Evolutionary conservation across 345 rosid species (phyloP).

Genomic region (Raphanus sativus): DNA sequence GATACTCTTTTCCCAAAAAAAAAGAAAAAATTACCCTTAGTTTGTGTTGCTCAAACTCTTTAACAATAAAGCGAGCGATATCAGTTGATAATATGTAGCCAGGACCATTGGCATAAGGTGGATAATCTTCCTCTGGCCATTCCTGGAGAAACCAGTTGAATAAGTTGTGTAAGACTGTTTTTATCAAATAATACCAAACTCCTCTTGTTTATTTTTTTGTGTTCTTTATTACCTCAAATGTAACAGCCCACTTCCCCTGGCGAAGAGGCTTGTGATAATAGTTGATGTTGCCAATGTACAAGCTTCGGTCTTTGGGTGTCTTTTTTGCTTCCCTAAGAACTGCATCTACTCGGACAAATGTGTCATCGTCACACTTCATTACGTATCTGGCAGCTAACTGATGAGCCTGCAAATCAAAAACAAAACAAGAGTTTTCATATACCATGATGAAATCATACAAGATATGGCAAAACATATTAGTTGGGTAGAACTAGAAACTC

Average conservation of each 20-base stretch:
- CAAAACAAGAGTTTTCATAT: not conserved
- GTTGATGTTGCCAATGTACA: slow-evolving; percentile 73
- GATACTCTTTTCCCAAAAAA: not conserved
- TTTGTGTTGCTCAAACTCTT: slow-evolving; percentile 62
- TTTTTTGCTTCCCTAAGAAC: slow-evolving; percentile 54
- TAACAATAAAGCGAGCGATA: slow-evolving; percentile 53
- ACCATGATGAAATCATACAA: not conserved
- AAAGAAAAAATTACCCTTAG: slow-evolving; percentile 48
- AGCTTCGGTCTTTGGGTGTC: slow-evolving; percentile 46
- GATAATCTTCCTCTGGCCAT: slow-evolving; percentile 87
- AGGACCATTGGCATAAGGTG: slow-evolving; percentile 83
- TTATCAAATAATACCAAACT: not conserved
- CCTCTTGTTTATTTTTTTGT: not conserved
- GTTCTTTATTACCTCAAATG: slow-evolving; percentile 56
- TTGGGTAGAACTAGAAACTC: slow-evolving; percentile 19
- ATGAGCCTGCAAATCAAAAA: slow-evolving; percentile 44
- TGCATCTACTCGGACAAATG: slow-evolving; percentile 65
- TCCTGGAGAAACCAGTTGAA: slow-evolving; percentile 44
- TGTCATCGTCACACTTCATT: slow-evolving; percentile 83
- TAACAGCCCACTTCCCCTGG: slow-evolving; percentile 79
- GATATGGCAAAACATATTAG: not conserved
- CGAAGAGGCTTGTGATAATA: slow-evolving; percentile 73
- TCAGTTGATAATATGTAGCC: slow-evolving; percentile 67
- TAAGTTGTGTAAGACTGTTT: not conserved
- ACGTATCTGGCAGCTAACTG: slow-evolving; percentile 50